Evolutionary conservation across 2,329 filamentous ascomycete species (phyloP).

Genomic region (Diaporthe citrichinensis): DNA sequence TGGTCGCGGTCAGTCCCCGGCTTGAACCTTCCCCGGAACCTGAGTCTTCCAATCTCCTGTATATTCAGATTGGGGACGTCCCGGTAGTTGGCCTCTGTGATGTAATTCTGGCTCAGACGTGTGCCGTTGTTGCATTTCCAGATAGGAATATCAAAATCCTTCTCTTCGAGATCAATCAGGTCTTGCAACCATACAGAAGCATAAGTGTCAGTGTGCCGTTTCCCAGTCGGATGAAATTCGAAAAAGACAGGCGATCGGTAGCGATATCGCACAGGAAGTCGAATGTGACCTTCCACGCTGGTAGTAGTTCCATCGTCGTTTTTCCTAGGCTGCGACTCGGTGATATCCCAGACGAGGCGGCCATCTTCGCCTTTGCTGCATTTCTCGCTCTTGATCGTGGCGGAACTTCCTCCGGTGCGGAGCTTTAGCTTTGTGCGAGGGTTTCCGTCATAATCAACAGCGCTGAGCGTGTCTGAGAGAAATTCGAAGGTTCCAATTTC

Average conservation of each 20-base stretch:
- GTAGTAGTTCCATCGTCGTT: conserved; percentile 46
- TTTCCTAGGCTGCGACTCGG: conserved; percentile 53
- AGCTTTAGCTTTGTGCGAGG: conserved; percentile 82
- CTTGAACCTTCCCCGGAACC: conserved; percentile 87
- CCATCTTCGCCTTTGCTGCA: conserved; percentile 73
- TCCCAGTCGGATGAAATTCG: conserved; percentile 81
- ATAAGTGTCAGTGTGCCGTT: conserved; percentile 80
- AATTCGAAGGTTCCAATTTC: conserved; percentile 97
- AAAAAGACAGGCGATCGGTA: conserved; percentile 93
- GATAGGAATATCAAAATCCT: conserved; percentile 87
- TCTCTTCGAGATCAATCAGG: conserved; percentile 83
- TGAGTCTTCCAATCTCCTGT: conserved; percentile 83
- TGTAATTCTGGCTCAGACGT: conserved; percentile 91
- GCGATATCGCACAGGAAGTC: conserved; percentile 89
- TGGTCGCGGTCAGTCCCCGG: conserved; percentile 92
- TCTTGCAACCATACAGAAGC: conserved; percentile 90
- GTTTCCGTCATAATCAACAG: conserved; percentile 72
- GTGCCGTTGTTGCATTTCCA: conserved; percentile 84
- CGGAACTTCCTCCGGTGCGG: conserved; percentile 87
- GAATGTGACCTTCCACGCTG: conserved; percentile 55
- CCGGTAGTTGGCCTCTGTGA: conserved; percentile 82
- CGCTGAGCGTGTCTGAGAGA: conserved; percentile 76
- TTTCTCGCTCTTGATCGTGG: conserved; percentile 74
- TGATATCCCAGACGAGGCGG: conserved; percentile 67
- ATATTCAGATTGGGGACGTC: conserved; percentile 81